Evolutionary conservation across 2,329 filamentous ascomycete genomes (phyloP), one percentile per base, ranked within the genome.

Genomic region (Botryotinia convoluta): DNA sequence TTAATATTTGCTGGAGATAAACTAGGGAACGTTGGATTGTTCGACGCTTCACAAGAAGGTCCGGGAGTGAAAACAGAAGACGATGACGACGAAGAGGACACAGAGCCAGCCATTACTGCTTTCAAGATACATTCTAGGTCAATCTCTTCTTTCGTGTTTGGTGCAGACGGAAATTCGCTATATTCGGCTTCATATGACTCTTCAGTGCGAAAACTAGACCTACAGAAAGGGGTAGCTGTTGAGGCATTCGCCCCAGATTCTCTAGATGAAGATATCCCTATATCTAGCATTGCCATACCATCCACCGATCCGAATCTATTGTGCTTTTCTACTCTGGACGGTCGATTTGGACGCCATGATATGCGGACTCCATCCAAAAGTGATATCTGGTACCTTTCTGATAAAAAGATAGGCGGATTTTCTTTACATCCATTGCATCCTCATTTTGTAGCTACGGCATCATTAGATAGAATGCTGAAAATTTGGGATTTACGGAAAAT

Each of bases 371-470:
- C 86, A 0, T 83, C 83, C 10, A 86, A 89, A 4, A 86, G 88
- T 0, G 88, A 94, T 26, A 84, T 92, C 1, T 97, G 93, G 88
- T 86, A 89, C 14, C 84, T 98, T 0, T 92, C 91, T 0, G 94
- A 97, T 71, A 95, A 97, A 82, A 99, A 99, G 80, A 98, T 99
- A 71, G 96, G 96, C 29, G 96, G 96, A 0, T 98, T 98, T 82
- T 92, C 91, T 0, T 83, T 98, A 2, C 91, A 97, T 78, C 95
- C 96, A 0, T 82, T 91, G 0, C 88, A 94, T 3, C 91, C 94
- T 0, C 93, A 98, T 79, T 88, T 97, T 6, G 83, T 97, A 0
- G 94, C 94, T 0, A 98, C 96, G 0, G 96, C 95, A 0, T 97
- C 93, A 0, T 85, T 99, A 0, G 96, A 99, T 80, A 89, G 95